Percentiles rank a stretch among this genome's conserved stretches.
phyloP scores from a whole-genome alignment of 495 filamentous ascomycete species.

The Entonaema liquescens region DNA sequence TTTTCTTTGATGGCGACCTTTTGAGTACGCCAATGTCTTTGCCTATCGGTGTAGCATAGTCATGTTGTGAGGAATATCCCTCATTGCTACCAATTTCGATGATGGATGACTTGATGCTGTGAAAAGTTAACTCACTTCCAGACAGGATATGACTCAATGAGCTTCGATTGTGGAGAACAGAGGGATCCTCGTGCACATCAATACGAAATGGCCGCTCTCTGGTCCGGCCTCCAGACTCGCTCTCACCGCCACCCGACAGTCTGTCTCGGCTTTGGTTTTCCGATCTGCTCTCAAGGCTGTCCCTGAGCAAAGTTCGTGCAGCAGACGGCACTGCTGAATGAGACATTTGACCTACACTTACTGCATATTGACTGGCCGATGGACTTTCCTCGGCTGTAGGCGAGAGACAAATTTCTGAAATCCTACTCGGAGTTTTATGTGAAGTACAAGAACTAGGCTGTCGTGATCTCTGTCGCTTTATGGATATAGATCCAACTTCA shows the following conservation, averaged over 20 bases:
- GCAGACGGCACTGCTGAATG: not conserved
- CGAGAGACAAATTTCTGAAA: slow-evolving; percentile 40
- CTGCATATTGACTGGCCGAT: not conserved
- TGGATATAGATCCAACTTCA: slow-evolving; percentile 7
- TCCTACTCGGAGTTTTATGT: slow-evolving; percentile 29
- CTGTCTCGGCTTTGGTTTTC: not conserved
- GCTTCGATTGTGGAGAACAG: not conserved
- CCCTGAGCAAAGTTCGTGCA: not conserved
- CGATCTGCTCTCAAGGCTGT: not conserved
- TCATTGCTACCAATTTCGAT: slow-evolving; percentile 11
- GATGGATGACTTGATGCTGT: slow-evolving; percentile 15
- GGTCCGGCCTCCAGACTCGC: slow-evolving; percentile 1
- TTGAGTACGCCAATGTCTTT: not conserved
- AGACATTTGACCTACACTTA: not conserved
- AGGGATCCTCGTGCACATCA: not conserved
- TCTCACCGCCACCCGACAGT: not conserved
- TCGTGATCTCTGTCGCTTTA: slow-evolving; percentile 44
- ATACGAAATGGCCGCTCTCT: not conserved
- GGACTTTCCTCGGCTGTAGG: slow-evolving; percentile 48
- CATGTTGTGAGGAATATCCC: not conserved
- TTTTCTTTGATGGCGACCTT: not conserved
- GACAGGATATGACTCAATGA: slow-evolving; percentile 5
- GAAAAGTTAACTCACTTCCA: slow-evolving; percentile 23
- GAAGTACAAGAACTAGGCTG: slow-evolving; percentile 32
- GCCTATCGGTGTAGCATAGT: not conserved